Percentiles rank a stretch among this genome's conserved stretches.
Evolutionary conservation across 495 filamentous ascomycete species (phyloP).

Genomic region (Tuber microsphaerosporum): DNA sequence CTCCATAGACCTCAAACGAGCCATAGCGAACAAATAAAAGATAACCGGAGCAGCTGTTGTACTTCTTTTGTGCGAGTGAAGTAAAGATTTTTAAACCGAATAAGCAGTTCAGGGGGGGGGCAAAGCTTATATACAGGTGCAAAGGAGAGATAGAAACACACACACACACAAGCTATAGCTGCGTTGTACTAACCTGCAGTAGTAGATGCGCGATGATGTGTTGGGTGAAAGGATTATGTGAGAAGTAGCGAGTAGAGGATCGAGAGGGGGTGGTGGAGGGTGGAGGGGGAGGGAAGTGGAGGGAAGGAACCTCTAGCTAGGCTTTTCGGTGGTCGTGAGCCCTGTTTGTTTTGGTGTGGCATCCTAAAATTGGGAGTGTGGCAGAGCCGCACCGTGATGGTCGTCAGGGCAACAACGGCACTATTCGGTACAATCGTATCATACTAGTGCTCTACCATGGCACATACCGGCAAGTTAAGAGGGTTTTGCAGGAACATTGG

Average conservation of each 20-base stretch:
- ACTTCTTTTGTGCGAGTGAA: not conserved
- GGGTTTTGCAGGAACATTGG: not conserved
- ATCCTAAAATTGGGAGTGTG: not conserved
- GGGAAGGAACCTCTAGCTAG: not conserved
- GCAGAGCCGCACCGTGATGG: not conserved
- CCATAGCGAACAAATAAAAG: not conserved
- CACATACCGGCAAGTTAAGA: no score
- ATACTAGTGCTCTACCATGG: no score
- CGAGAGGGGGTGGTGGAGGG: not conserved
- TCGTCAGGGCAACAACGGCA: not conserved
- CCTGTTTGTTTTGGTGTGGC: not conserved
- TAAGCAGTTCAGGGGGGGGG: not conserved
- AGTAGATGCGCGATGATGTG: not conserved
- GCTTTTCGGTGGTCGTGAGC: not conserved
- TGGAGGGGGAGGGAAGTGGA: not conserved
- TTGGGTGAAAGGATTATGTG: not conserved
- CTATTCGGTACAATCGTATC: not conserved
- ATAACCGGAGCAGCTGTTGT: not conserved
- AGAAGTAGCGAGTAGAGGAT: not conserved
- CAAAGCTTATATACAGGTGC: not conserved
- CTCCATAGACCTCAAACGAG: not conserved
- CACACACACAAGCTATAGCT: not conserved
- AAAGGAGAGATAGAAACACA: not conserved
- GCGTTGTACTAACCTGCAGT: not conserved
- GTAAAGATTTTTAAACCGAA: not conserved